Percentiles rank a stretch among this genome's conserved stretches.
phyloP scores from a whole-genome alignment of 306 rosid species.

The Begonia loranthoides region DNA sequence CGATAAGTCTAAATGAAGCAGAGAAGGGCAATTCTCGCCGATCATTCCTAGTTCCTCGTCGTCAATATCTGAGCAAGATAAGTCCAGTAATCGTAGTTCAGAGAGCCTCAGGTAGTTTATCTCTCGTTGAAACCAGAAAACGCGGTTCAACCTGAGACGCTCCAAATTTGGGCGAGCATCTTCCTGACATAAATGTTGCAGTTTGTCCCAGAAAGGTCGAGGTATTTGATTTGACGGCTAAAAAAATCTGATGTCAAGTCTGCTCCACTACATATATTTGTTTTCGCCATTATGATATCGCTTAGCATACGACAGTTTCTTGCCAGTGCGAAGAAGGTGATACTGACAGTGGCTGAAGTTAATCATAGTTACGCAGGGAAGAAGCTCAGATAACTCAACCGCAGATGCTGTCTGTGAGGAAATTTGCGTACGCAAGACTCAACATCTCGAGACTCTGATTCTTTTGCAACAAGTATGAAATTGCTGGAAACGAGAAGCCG shows the following conservation, averaged over 20 bases:
- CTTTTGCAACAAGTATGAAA: slow-evolving; percentile 25
- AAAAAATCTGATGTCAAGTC: slow-evolving; percentile 2
- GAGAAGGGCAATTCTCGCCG: slow-evolving; percentile 33
- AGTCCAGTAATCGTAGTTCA: not conserved
- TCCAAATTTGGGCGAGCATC: slow-evolving; percentile 31
- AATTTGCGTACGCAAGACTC: slow-evolving; percentile 12
- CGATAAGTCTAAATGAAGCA: slow-evolving; percentile 26
- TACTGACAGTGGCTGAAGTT: slow-evolving; percentile 27
- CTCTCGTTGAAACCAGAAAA: slow-evolving; percentile 8
- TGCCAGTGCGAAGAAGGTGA: slow-evolving; percentile 26
- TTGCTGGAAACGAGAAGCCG: slow-evolving; percentile 24
- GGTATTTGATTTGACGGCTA: slow-evolving; percentile 23
- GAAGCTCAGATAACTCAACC: slow-evolving; percentile 23
- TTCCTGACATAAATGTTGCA: slow-evolving; percentile 13
- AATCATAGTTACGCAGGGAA: slow-evolving; percentile 23
- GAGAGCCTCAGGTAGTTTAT: slow-evolving; percentile 16
- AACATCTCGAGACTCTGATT: slow-evolving; percentile 25
- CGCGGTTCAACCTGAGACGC: slow-evolving; percentile 26
- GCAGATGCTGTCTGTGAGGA: slow-evolving; percentile 25
- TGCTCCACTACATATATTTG: slow-evolving; percentile 8
- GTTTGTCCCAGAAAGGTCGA: slow-evolving; percentile 17
- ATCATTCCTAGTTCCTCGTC: slow-evolving; percentile 38
- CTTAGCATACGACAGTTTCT: slow-evolving; percentile 29
- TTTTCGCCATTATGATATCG: slow-evolving; percentile 32
- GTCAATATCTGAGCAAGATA: slow-evolving; percentile 34